A percentile compares a stretch with the other conserved stretches of the same genome.
These are phyloP conservation scores for Phaeosphaeria sp. DNA, from an alignment of 2,329 filamentous ascomycete species.

Conservation along the genomic window DNA sequence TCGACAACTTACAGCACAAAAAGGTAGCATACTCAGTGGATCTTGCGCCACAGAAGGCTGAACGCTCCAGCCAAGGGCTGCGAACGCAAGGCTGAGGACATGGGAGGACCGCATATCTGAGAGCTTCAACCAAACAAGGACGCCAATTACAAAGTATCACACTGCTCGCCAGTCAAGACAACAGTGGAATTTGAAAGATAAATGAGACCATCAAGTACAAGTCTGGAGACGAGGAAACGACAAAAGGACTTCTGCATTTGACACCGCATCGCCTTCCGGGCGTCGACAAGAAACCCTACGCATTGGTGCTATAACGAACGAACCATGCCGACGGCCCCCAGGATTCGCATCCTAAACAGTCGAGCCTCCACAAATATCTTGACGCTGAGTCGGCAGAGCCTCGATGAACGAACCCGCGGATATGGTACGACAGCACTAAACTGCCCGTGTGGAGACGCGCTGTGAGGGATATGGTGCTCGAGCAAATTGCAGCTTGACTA, in stretches of 20 bases:
- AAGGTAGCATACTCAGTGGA: background rate
- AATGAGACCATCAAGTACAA: background rate
- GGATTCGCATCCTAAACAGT: background rate
- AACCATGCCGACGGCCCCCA: background rate
- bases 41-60: background rate
- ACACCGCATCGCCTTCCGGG: background rate
- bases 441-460: background rate
- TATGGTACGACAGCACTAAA: background rate
- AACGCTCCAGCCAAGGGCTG: background rate
- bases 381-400: background rate
- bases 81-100: background rate
- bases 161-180: background rate
- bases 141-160: background rate
- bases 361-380: background rate
- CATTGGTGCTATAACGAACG: background rate
- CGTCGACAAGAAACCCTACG: background rate
- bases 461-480: background rate
- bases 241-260: background rate
- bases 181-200: background rate
- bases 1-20: background rate
- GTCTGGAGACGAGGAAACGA: background rate
- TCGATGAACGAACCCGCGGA: background rate
- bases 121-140: background rate
- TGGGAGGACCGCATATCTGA: background rate
- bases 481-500: background rate